Evolutionary conservation across 805 yeast species (phyloP).

Genomic region (Teunomyces cretensis): DNA sequence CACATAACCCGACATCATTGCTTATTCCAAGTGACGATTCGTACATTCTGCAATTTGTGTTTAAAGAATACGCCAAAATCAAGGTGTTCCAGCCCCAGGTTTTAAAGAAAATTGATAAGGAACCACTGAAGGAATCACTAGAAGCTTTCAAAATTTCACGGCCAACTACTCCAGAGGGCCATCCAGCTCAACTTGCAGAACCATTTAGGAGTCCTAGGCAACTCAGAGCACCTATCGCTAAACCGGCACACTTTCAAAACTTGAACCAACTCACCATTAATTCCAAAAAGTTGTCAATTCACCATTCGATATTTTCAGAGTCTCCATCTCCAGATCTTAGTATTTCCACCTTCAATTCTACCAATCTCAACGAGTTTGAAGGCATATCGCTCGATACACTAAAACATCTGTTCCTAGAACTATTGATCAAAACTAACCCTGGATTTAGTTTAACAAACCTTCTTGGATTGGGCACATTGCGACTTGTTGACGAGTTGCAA

Average conservation of each 20-base stretch:
- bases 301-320: neutral
- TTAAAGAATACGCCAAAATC: neutral
- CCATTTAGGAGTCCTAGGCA: neutral
- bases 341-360: constrained; percentile 6
- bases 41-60: constrained; percentile 1
- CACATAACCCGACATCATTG: neutral
- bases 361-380: constrained; percentile 2
- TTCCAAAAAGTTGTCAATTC: neutral
- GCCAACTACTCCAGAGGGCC: neutral
- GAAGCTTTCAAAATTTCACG: neutral
- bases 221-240: neutral
- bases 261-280: neutral
- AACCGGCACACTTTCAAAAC: neutral
- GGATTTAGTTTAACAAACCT: constrained; percentile 24
- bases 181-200: neutral
- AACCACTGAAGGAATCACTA: neutral
- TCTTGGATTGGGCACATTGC: constrained; percentile 32
- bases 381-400: constrained; percentile 24
- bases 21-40: constrained; percentile 1
- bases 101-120: neutral
- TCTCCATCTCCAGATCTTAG: constrained; percentile 9
- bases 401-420: constrained; percentile 27
- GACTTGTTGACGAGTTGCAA: constrained; percentile 34
- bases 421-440: constrained; percentile 24
- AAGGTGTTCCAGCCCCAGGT: constrained; percentile 1